Base-by-base conservation (phyloP, 2,329 filamentous ascomycete species). In the Paraconiothyrium sp. region DNA sequence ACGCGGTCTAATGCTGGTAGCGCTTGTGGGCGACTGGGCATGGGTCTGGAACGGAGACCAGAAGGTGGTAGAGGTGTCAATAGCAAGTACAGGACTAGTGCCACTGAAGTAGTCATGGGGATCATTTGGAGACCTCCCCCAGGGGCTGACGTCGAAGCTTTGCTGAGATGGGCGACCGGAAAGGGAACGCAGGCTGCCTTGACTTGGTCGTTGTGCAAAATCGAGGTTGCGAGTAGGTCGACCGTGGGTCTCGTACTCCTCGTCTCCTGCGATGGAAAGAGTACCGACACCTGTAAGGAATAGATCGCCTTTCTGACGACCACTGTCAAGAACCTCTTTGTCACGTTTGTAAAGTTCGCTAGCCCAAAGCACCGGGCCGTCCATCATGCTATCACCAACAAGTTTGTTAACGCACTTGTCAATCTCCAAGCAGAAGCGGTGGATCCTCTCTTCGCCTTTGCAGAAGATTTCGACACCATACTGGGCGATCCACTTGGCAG, bases 381-480 rank as follows among this genome's bases (percentile, higher is more conserved):
- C 92, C 63, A 91, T 84, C 64, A 97, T 89, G 49, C 89, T 93
- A 62, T 96, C 92, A 32, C 92, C 93, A 34, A 97, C 90, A 8
- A 98, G 84, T 74, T 93, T 93, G 68, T 89, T 90, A 66, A 97
- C 90, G 72, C 93, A 97, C 64, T 88, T 91, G 70, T 94, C 91
- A 32, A 98, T 87, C 76, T 98, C 95, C 67, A 93, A 91, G 74
- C 91, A 95, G 77, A 99, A 95, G 11, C 94, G 89, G 76, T 98
- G 95, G 39, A 99, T 94, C 54, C 95, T 85, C 79, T 99, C 95
- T 76, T 99, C 95, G 6, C 94, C 95, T 68, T 89, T 90, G 79
- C 95, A 99, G 68, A 98, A 94, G 73, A 97, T 97, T 76, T 96
- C 93, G 35, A 98, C 90, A 14, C 89, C 89, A 66, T 90, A 90